Percentiles rank a stretch among this genome's conserved stretches.
Evolutionary conservation across 2,329 filamentous ascomycete genomes (phyloP).

Genomic region (Coleophoma crateriformis): DNA sequence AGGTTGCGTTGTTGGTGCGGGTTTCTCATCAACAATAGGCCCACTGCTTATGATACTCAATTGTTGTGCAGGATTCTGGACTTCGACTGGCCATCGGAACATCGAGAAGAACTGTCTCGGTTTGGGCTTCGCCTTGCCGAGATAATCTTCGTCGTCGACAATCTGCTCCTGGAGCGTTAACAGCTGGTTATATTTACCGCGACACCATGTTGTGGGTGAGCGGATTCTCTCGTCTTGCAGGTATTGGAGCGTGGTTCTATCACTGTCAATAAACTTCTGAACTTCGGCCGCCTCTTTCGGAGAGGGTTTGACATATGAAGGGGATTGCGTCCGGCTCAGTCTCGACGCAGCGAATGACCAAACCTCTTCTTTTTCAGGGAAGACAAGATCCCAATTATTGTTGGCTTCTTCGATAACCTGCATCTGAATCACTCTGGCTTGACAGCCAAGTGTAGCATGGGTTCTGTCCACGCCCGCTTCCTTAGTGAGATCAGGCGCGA

Average conservation of each 20-base stretch:
- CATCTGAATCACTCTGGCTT: slow-evolving; percentile 10
- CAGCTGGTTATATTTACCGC: neutral
- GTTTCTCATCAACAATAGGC: slow-evolving; percentile 6
- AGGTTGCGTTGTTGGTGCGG: neutral
- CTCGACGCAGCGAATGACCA: slow-evolving; percentile 18
- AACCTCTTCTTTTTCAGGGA: slow-evolving; percentile 18
- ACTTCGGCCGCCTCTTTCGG: neutral
- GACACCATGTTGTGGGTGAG: neutral
- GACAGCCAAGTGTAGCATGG: too few species aligned
- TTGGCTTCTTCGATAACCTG: slow-evolving; percentile 21
- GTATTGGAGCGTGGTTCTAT: neutral
- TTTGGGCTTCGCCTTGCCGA: slow-evolving; percentile 1
- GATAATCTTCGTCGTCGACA: neutral
- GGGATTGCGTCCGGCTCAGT: neutral
- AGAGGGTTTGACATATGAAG: neutral
- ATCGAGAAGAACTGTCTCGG: slow-evolving; percentile 15
- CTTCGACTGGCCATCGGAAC: slow-evolving; percentile 13
- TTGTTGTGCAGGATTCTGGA: slow-evolving; percentile 11
- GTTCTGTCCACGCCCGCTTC: neutral
- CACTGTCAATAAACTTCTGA: neutral
- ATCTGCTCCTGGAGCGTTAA: neutral
- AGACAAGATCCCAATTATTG: slow-evolving; percentile 21
- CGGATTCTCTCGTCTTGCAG: neutral
- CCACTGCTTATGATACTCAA: slow-evolving; percentile 9
- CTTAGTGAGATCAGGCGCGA: neutral